Evolutionary conservation across 371 early-diverging fungal species (phyloP).

Genomic region (Mucor indicus): DNA sequence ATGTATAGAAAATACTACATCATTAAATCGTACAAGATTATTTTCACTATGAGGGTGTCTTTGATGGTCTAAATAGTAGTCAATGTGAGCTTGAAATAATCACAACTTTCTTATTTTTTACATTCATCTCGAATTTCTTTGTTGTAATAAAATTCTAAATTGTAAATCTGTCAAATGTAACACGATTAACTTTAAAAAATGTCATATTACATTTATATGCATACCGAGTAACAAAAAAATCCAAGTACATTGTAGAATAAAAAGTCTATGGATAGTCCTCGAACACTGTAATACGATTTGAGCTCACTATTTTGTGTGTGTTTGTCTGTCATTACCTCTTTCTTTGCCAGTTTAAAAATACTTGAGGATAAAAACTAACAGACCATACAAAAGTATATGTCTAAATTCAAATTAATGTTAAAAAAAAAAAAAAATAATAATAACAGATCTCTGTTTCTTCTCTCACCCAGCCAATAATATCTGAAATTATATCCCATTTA

Average conservation of each 20-base stretch:
- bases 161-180: constrained; percentile 51
- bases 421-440: not conserved
- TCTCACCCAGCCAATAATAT: constrained; percentile 36
- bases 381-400: constrained; percentile 40
- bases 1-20: constrained; percentile 81
- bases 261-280: constrained; percentile 85
- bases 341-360: constrained; percentile 29
- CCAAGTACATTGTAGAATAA: constrained; percentile 74
- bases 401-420: constrained; percentile 13
- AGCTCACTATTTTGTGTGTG: not conserved
- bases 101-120: not conserved
- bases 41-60: constrained; percentile 50
- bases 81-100: not conserved
- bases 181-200: not conserved
- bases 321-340: constrained; percentile 20
- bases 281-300: constrained; percentile 43
- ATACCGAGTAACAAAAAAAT: constrained; percentile 72
- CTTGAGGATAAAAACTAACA: constrained; percentile 41
- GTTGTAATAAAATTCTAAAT: constrained; percentile 61
- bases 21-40: constrained; percentile 76
- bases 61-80: constrained; percentile 39
- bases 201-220: not conserved
- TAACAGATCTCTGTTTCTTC: not conserved
- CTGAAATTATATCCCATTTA: constrained; percentile 22
- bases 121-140: constrained; percentile 60